Conservation (phyloP, 192 early-diverging fungal genomes). For the Dimargaris xerosporica region DNA sequence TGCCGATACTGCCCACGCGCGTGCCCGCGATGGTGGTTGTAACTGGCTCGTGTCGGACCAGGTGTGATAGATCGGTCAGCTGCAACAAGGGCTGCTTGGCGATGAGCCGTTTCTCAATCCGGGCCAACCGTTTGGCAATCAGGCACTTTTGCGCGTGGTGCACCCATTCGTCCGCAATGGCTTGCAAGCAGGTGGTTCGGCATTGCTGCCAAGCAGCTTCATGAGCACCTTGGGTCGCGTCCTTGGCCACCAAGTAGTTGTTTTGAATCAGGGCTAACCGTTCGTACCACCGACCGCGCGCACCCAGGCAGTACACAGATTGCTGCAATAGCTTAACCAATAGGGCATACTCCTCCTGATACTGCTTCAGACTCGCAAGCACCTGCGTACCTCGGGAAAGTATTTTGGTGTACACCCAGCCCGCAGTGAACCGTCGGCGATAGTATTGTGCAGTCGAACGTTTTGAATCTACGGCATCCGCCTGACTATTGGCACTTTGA, state of each 20-base stretch:
- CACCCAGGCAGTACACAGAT: slow-evolving; percentile 30
- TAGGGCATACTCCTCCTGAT: slow-evolving; percentile 33
- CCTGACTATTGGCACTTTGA: too few relatives aligned
- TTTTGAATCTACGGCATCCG: neutral
- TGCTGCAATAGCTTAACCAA: slow-evolving; percentile 41
- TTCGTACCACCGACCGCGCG: slow-evolving; percentile 51
- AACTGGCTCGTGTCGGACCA: slow-evolving; percentile 11
- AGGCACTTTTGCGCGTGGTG: slow-evolving; percentile 21
- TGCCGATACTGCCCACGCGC: slow-evolving; percentile 8
- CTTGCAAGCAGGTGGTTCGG: slow-evolving; percentile 32
- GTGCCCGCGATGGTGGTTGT: slow-evolving; percentile 1
- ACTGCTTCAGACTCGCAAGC: slow-evolving; percentile 36
- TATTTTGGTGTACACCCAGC: slow-evolving; percentile 42
- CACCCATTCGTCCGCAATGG: slow-evolving; percentile 37
- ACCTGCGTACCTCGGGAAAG: slow-evolving; percentile 33
- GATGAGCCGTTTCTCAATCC: slow-evolving; percentile 21
- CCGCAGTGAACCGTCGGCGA: slow-evolving; percentile 30
- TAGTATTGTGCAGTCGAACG: slow-evolving; percentile 17
- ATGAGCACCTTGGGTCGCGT: neutral
- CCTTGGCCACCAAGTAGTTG: slow-evolving; percentile 29
- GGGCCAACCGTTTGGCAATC: slow-evolving; percentile 22
- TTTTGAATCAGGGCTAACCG: slow-evolving; percentile 41
- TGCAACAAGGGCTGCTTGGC: slow-evolving; percentile 1
- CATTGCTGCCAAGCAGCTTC: slow-evolving; percentile 11
- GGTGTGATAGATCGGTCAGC: too few relatives aligned